These are phyloP conservation scores for Panus rudis DNA, from an alignment of 768 basidiomycete genomes.

Conservation along the genomic window DNA sequence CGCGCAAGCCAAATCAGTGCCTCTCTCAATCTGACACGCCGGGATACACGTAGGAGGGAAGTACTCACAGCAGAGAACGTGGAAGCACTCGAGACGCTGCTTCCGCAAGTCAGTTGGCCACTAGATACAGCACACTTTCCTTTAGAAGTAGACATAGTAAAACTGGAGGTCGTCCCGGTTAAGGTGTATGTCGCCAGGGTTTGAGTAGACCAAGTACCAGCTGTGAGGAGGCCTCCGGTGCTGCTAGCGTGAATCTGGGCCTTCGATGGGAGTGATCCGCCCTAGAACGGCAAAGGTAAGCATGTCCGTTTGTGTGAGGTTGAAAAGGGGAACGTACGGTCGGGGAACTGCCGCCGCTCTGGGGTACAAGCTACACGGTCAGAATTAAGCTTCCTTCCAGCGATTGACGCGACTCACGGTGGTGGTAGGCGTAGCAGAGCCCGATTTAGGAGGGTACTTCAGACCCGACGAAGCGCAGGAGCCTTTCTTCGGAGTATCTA, in stretches of 20 bases:
- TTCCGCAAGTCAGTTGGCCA: slow-evolving; percentile 44
- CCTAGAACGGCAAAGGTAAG: no score
- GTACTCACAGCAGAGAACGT: slow-evolving; percentile 46
- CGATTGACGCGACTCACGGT: no score
- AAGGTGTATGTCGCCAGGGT: slow-evolving; percentile 50
- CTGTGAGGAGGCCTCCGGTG: slow-evolving; percentile 46
- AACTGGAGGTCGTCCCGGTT: slow-evolving; percentile 39
- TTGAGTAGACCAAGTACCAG: slow-evolving; percentile 56
- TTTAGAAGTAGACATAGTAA: slow-evolving; percentile 54
- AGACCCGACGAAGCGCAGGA: slow-evolving; percentile 52
- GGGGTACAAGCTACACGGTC: neutral
- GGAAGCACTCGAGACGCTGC: slow-evolving; percentile 35
- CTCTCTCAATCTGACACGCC: no score
- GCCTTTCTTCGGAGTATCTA: slow-evolving; percentile 44
- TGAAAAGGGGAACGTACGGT: slow-evolving; percentile 3
- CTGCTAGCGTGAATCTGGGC: slow-evolving; percentile 38
- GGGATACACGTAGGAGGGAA: neutral
- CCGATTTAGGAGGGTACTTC: slow-evolving; percentile 52
- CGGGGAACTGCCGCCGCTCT: slow-evolving; percentile 6
- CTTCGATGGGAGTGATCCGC: slow-evolving; percentile 42
- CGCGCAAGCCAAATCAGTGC: no score
- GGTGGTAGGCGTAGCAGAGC: slow-evolving; percentile 24
- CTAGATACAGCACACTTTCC: slow-evolving; percentile 46
- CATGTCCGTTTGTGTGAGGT: slow-evolving; percentile 4
- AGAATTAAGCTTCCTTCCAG: neutral